phyloP scores from a whole-genome alignment of 2,329 filamentous ascomycete genomes.

The Helotiales sp. region DNA sequence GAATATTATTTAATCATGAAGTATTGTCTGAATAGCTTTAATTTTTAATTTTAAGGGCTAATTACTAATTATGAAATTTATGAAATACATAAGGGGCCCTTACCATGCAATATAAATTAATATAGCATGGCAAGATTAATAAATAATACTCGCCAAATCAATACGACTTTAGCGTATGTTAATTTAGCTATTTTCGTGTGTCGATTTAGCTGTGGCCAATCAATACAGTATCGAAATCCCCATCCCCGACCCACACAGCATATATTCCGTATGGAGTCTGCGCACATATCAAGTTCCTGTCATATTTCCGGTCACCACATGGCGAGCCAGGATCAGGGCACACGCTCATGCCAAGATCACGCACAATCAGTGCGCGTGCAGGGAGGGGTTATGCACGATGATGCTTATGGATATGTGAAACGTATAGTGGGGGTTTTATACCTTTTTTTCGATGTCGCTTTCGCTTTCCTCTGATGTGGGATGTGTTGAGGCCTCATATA shows the following conservation, averaged over 20 bases:
- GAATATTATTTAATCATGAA: too few species aligned
- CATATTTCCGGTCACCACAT: constrained; percentile 2
- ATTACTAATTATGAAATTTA: not conserved
- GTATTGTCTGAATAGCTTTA: not conserved
- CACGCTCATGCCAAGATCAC: not conserved
- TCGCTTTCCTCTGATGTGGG: not conserved
- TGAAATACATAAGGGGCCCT: not conserved
- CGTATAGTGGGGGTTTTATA: not conserved
- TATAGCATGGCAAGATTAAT: not conserved
- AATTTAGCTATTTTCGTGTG: too few species aligned
- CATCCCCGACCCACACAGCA: not conserved
- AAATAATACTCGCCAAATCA: constrained; percentile 28
- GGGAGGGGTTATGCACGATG: constrained; percentile 7
- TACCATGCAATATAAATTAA: not conserved
- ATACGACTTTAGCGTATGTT: constrained; percentile 21
- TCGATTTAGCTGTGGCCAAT: too few species aligned
- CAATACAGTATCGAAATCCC: too few species aligned
- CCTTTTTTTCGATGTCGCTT: not conserved
- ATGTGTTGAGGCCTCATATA: not conserved
- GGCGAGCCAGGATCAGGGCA: not conserved
- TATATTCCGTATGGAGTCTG: not conserved
- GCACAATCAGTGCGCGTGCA: not conserved
- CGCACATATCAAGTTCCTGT: too few species aligned
- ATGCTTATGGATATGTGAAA: constrained; percentile 1
- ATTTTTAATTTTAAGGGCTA: not conserved